phyloP scores from a whole-genome alignment of 2,329 filamentous ascomycete species.

The Alternaria sp. region DNA sequence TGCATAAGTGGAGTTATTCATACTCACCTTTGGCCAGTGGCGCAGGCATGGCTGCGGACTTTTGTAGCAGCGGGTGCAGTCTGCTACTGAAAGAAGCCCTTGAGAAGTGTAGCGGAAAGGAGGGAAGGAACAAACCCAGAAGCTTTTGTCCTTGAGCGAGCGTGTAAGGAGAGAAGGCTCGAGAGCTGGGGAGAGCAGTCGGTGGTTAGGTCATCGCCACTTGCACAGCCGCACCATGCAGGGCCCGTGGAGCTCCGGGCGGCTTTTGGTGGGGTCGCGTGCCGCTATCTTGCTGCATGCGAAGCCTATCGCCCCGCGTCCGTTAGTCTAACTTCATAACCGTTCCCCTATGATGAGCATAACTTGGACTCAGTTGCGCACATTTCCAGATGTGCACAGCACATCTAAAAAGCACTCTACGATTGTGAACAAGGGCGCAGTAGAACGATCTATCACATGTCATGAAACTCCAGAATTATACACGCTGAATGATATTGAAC shows the following conservation, averaged over 20 bases:
- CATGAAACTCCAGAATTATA: not conserved
- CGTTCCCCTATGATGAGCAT: not conserved
- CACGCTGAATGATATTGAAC: not conserved
- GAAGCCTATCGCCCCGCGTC: slow-evolving; percentile 4
- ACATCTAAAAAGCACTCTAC: not conserved
- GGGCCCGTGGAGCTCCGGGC: slow-evolving; percentile 6
- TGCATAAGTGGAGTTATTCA: slow-evolving; percentile 31
- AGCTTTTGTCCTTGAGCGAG: not conserved
- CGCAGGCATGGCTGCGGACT: slow-evolving; percentile 45
- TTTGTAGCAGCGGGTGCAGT: not conserved
- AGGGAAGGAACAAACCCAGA: not conserved
- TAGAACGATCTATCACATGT: not conserved
- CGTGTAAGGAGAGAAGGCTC: slow-evolving; percentile 8
- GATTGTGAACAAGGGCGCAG: not conserved
- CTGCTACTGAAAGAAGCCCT: not conserved
- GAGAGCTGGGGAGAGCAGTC: slow-evolving; percentile 2
- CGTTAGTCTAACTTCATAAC: not conserved
- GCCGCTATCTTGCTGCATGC: slow-evolving; percentile 7
- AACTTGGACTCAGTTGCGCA: not conserved
- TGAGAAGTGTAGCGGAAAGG: not conserved
- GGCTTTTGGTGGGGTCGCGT: slow-evolving; percentile 15
- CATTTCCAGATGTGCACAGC: not conserved
- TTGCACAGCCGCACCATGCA: slow-evolving; percentile 19
- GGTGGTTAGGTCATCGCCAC: slow-evolving; percentile 12
- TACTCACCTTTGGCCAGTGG: slow-evolving; percentile 53